Percentiles rank a stretch among this genome's conserved stretches.
Conservation (phyloP, 2,329 filamentous ascomycete genomes). For the Teratosphaeria viscida region DNA sequence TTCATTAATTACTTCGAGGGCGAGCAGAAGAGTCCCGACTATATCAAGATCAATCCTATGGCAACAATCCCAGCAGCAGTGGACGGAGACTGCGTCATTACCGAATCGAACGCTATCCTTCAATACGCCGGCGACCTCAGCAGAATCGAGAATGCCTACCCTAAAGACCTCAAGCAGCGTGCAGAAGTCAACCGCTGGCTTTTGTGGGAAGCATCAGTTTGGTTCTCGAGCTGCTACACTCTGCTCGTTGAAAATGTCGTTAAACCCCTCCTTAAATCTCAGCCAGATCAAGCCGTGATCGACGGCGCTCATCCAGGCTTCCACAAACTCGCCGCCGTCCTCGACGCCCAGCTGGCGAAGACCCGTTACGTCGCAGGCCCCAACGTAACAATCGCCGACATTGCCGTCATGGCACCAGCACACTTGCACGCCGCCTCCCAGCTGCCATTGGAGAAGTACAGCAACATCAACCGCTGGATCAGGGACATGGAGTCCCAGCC, state of each 20-base stretch:
- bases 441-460: conserved; percentile 31
- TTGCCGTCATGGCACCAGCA: conserved; percentile 31
- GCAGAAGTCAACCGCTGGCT: conserved; percentile 33
- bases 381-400: conserved; percentile 32
- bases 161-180: conserved; percentile 30
- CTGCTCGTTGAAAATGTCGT: conserved; percentile 33
- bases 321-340: conserved; percentile 27
- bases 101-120: conserved; percentile 34
- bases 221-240: conserved; percentile 33
- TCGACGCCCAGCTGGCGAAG: conserved; percentile 28
- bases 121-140: conserved; percentile 30
- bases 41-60: conserved; percentile 28
- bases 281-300: conserved; percentile 28
- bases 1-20: conserved; percentile 31
- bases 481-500: conserved; percentile 28
- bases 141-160: conserved; percentile 23
- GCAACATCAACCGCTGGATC: conserved; percentile 30
- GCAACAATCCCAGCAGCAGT: conserved; percentile 31
- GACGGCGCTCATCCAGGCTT: conserved; percentile 26
- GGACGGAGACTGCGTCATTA: conserved; percentile 30
- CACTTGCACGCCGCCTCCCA: conserved; percentile 27
- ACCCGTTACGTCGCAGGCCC: conserved; percentile 29
- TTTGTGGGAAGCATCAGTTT: conserved; percentile 33
- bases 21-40: conserved; percentile 28
- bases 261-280: conserved; percentile 28